A percentile compares a stretch with the other conserved stretches of the same genome.
phyloP scores from a whole-genome alignment of 352 stramenopile species.

The Phytophthora macrochlamydospora region DNA sequence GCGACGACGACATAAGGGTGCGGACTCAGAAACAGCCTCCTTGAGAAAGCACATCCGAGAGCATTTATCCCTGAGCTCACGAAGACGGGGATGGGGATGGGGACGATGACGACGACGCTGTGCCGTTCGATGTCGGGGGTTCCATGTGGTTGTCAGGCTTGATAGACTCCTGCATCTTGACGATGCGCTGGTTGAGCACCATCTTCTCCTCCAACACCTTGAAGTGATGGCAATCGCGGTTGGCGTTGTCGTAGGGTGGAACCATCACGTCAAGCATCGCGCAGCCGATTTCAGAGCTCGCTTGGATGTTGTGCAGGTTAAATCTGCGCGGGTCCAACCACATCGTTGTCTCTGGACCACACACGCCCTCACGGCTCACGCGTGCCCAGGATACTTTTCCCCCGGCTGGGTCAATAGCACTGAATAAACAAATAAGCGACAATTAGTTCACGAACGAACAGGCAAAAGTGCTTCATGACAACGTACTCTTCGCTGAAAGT shows the following conservation, averaged over 20 bases:
- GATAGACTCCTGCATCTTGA: constrained; percentile 78
- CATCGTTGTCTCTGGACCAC: constrained; percentile 65
- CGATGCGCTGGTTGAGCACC: constrained; percentile 56
- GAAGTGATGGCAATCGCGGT: constrained; percentile 82
- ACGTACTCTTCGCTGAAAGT: constrained; percentile 44
- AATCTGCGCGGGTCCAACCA: constrained; percentile 83
- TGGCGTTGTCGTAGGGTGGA: constrained; percentile 85
- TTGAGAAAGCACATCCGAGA: constrained; percentile 6
- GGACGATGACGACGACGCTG: constrained; percentile 30
- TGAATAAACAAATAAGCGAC: constrained; percentile 1
- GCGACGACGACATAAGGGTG: constrained; percentile 12
- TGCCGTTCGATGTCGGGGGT: constrained; percentile 37
- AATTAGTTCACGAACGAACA: background rate
- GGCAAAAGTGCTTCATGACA: no score
- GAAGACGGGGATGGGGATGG: constrained; percentile 26
- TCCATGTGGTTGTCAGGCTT: constrained; percentile 74
- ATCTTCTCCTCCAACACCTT: constrained; percentile 66
- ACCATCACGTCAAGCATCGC: constrained; percentile 87
- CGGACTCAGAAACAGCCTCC: constrained; percentile 10
- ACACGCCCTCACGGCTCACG: constrained; percentile 66
- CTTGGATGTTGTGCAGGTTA: constrained; percentile 83
- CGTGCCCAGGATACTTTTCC: constrained; percentile 63
- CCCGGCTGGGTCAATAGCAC: constrained; percentile 42
- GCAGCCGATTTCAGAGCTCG: constrained; percentile 72
- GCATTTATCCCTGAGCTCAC: constrained; percentile 21